Evolutionary conservation across 1,284 basidiomycete species (phyloP), one percentile per base, ranked within the genome.

Genomic region (Trametes sp.): DNA sequence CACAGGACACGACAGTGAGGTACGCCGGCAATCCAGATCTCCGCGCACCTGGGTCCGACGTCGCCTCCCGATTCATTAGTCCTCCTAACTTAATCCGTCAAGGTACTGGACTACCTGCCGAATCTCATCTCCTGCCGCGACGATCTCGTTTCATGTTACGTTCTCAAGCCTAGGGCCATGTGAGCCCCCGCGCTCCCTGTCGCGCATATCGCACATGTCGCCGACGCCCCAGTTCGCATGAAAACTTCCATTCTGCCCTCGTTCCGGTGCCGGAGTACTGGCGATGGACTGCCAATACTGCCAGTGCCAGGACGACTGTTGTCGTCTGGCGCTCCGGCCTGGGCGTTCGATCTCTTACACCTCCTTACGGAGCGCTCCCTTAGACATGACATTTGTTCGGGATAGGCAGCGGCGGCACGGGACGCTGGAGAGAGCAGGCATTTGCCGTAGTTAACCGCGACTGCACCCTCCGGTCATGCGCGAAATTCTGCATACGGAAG

Each of bases 231-330:
- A 41, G 24, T 28, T 59, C 49, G 48, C 55, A 24, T 10, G 53
- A 61, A 66, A 66, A 57, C 63, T 66, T 66, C 62, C 62, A 54
- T 66, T 49, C 35, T 35, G n/a, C 35, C 29, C 44, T 36, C 54
- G 23, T 29, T 31, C 56, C 59, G 58, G 62, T 31, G 54, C 54
- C 61, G 54, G 57, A 24, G 21, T 54, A 52, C 52, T 53, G 54
- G 53, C 59, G 59, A 59, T 35, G 14, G 24, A 11, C 31, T 24
- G 36, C 45, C 44, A n/a, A n/a, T 28, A 51, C 41, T 24, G 36
- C 45, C 44, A n/a, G 24, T 28, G 54, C 41, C 51, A 57, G 64
- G 61, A 50, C 50, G 54, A 48, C 49, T 31, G 52, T 51, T 19
- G 42, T 44, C 11, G 46, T 23, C 28, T 55, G 55, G 59, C 58